These are phyloP conservation scores for Jatropha curcas DNA, from an alignment of 345 rosid species.

Conservation along the genomic window DNA sequence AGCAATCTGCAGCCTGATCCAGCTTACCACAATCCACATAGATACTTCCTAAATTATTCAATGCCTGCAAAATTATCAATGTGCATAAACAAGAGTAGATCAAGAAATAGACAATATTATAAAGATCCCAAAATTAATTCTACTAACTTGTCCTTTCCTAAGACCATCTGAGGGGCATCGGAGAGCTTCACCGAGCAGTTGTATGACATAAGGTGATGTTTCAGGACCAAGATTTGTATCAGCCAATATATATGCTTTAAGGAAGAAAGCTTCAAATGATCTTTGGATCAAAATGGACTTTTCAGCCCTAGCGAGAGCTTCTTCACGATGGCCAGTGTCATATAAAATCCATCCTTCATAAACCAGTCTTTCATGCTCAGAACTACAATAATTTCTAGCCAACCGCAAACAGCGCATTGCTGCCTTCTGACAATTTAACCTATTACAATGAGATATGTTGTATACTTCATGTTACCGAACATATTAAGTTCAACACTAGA, in stretches of 20 bases:
- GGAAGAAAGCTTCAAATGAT: constrained; percentile 91
- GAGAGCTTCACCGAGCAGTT: constrained; percentile 89
- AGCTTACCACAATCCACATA: constrained; percentile 70
- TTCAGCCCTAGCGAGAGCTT: constrained; percentile 79
- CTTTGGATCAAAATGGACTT: constrained; percentile 69
- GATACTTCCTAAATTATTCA: constrained; percentile 88
- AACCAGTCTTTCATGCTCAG: constrained; percentile 73
- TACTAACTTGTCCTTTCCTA: constrained; percentile 88
- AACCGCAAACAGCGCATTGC: constrained; percentile 82
- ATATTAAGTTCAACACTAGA: constrained; percentile 1
- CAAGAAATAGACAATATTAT: constrained; percentile 3
- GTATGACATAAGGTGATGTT: constrained; percentile 59
- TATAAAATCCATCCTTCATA: constrained; percentile 97
- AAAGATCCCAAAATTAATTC: not conserved
- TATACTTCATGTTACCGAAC: constrained; percentile 16
- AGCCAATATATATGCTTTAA: constrained; percentile 83
- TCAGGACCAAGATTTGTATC: constrained; percentile 65
- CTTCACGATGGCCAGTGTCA: constrained; percentile 73
- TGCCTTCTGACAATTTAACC: constrained; percentile 87
- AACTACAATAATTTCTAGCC: constrained; percentile 62
- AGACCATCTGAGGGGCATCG: constrained; percentile 95
- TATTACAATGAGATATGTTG: constrained; percentile 25
- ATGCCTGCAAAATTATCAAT: constrained; percentile 56
- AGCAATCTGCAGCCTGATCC: constrained; percentile 77
- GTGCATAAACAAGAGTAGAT: constrained; percentile 1